Evolutionary conservation across 1,284 basidiomycete genomes (phyloP).

Genomic region (Farysia itapuensis): DNA sequence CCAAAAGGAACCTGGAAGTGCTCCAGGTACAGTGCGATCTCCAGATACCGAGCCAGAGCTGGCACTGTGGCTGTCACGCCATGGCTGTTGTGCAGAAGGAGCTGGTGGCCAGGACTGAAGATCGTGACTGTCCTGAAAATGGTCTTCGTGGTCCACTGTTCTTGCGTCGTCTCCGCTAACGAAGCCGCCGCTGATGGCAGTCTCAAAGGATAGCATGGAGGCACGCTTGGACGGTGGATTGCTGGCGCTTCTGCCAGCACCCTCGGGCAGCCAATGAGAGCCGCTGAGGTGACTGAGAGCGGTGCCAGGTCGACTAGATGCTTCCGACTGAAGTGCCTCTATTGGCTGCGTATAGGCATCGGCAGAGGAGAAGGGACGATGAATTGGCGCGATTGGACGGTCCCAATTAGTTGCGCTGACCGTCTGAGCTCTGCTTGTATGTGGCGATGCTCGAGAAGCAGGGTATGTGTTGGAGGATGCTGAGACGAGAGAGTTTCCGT

Average conservation of each 20-base stretch:
- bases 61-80: constrained; percentile 12
- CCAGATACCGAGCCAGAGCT: constrained; percentile 19
- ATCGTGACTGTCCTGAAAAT: constrained; percentile 5
- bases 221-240: constrained; percentile 26
- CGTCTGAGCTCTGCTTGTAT: constrained; percentile 4
- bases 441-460: too few relatives aligned
- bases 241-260: constrained; percentile 15
- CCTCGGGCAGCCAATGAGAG: constrained; percentile 29
- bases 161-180: constrained; percentile 34
- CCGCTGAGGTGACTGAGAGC: constrained; percentile 35
- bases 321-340: constrained; percentile 17
- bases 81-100: constrained; percentile 4
- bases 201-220: constrained; percentile 52
- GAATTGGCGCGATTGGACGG: neutral
- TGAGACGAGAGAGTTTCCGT: too few relatives aligned
- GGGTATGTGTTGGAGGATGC: too few relatives aligned
- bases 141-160: constrained; percentile 10
- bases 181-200: constrained; percentile 48
- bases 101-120: neutral
- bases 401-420: constrained; percentile 1
- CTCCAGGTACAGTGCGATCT: constrained; percentile 27
- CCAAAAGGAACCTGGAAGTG: constrained; percentile 27
- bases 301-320: constrained; percentile 25
- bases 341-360: constrained; percentile 32
- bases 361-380: constrained; percentile 31